Evolutionary conservation across 1,284 basidiomycete species (phyloP).

Genomic region (Trichosporon sp.): DNA sequence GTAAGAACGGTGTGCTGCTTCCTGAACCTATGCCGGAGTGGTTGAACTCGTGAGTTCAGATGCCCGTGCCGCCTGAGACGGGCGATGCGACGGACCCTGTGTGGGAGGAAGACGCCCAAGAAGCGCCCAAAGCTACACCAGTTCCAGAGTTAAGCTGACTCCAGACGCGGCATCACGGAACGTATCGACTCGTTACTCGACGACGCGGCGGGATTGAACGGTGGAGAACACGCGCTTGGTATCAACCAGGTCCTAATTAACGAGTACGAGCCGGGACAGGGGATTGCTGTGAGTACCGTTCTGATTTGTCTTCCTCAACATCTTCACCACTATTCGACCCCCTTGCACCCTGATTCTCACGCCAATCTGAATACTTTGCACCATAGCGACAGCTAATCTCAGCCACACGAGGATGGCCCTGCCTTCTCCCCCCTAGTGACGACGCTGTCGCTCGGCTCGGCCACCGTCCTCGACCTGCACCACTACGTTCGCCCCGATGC

Average conservation of each 20-base stretch:
- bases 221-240: constrained; percentile 59
- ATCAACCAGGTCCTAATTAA: constrained; percentile 85
- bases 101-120: no score
- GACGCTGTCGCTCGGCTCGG: constrained; percentile 82
- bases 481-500: constrained; percentile 61
- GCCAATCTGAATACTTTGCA: no score
- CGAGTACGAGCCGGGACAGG: constrained; percentile 87
- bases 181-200: constrained; percentile 61
- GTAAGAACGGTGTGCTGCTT: constrained; percentile 50
- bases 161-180: constrained; percentile 73
- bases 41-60: constrained; percentile 43
- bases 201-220: constrained; percentile 36
- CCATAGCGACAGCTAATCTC: constrained; percentile 28
- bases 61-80: no score
- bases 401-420: constrained; percentile 92
- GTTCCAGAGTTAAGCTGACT: constrained; percentile 20
- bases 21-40: constrained; percentile 51
- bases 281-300: constrained; percentile 72
- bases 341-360: no score
- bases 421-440: constrained; percentile 85
- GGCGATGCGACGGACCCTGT: no score
- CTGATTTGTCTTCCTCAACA: no score
- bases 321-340: no score
- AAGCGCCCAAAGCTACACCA: no score
- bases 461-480: constrained; percentile 83